phyloP scores from a whole-genome alignment of 768 basidiomycete genomes.

The Pisolithus marmoratus region DNA sequence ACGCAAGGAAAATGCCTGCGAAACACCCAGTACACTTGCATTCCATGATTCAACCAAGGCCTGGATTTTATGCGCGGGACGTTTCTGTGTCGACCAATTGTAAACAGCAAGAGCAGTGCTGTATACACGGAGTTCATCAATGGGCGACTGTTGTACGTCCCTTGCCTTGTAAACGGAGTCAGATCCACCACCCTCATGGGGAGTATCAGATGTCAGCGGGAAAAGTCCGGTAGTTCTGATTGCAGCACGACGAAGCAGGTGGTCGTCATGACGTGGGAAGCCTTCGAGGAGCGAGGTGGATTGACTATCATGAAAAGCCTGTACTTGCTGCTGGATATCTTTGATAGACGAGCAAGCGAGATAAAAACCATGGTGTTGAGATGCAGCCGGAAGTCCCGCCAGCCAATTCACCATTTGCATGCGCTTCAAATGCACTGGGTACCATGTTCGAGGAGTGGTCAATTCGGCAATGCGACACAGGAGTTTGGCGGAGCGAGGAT shows the following conservation, averaged over 20 bases:
- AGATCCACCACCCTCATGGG: neutral
- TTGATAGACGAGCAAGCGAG: constrained; percentile 7
- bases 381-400: constrained; percentile 10
- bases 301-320: neutral
- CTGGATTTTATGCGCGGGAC: too few species aligned
- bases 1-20: constrained; percentile 1
- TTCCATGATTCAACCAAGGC: too few species aligned
- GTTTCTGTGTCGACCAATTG: neutral
- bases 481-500: constrained; percentile 23
- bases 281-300: constrained; percentile 3
- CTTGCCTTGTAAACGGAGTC: constrained; percentile 8
- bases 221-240: constrained; percentile 10
- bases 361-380: constrained; percentile 27
- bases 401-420: constrained; percentile 37
- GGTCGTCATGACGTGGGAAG: constrained; percentile 7
- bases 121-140: constrained; percentile 8
- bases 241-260: constrained; percentile 14
- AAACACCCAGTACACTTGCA: too few species aligned
- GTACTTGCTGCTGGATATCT: neutral
- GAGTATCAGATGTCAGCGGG: neutral
- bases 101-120: constrained; percentile 2
- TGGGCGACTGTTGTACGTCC: neutral
- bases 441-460: constrained; percentile 28
- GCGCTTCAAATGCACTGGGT: constrained; percentile 25
- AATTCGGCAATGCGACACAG: constrained; percentile 29